phyloP scores from a whole-genome alignment of 352 stramenopile genomes.

The Chrysophaeum taylorii region DNA sequence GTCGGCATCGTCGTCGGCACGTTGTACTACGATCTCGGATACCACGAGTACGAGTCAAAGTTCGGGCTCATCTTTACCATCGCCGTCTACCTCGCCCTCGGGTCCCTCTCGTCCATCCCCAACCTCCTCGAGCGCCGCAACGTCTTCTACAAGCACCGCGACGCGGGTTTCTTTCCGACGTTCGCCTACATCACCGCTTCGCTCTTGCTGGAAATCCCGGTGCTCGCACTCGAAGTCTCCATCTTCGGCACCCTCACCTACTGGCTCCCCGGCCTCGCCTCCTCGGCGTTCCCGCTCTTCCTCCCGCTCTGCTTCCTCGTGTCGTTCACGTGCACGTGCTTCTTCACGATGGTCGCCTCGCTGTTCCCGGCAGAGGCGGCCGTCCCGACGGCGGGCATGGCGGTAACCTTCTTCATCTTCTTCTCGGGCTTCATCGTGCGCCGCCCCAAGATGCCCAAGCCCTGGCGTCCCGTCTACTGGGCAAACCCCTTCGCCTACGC shows the following conservation, averaged over 20 bases:
- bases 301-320: constrained; percentile 61
- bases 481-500: constrained; percentile 42
- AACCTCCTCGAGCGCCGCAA: constrained; percentile 61
- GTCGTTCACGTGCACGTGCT: constrained; percentile 58
- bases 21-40: constrained; percentile 18
- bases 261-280: constrained; percentile 67
- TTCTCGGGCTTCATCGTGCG: constrained; percentile 49
- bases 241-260: constrained; percentile 65
- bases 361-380: no score
- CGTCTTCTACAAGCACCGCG: constrained; percentile 75
- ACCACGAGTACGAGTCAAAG: constrained; percentile 21
- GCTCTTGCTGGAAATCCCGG: constrained; percentile 45
- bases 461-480: constrained; percentile 46
- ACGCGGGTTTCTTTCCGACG: constrained; percentile 73
- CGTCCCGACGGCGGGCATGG: constrained; percentile 20
- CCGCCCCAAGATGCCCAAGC: constrained; percentile 34
- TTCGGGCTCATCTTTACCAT: constrained; percentile 57
- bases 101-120: constrained; percentile 56
- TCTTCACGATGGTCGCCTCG: no score
- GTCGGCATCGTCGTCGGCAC: constrained; percentile 17
- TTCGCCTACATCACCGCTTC: constrained; percentile 60
- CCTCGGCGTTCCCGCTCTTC: constrained; percentile 53
- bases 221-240: constrained; percentile 58
- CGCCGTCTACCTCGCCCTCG: constrained; percentile 57
- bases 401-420: constrained; percentile 41